Percentiles rank a stretch among this genome's conserved stretches.
phyloP scores from a whole-genome alignment of 176 grass and related monocot species.

The Miscanthus lutarioriparius region DNA sequence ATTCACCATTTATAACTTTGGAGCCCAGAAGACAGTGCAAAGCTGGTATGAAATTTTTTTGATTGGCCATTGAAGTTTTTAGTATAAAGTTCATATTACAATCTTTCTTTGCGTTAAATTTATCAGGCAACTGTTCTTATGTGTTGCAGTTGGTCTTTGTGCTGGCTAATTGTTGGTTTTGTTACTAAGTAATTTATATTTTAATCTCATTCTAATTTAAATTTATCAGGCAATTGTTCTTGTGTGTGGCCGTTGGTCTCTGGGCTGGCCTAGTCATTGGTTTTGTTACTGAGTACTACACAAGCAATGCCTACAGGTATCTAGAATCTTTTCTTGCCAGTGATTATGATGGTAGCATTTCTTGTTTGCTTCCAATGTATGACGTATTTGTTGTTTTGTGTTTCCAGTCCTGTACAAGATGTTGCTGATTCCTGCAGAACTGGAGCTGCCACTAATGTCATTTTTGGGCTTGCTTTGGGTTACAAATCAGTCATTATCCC shows the following conservation, averaged over 20 bases:
- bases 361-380: neutral
- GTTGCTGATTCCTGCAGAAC: conserved; percentile 68
- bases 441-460: conserved; percentile 71
- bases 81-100: neutral
- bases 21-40: conserved; percentile 39
- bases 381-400: conserved; percentile 4
- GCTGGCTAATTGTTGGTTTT: conserved; percentile 31
- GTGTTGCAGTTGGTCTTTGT: conserved; percentile 21
- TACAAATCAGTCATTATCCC: conserved; percentile 75
- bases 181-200: conserved; percentile 5
- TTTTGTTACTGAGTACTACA: conserved; percentile 63
- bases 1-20: conserved; percentile 50
- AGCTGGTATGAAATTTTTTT: conserved; percentile 43
- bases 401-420: conserved; percentile 64
- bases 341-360: neutral
- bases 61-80: neutral
- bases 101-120: conserved; percentile 2
- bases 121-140: conserved; percentile 37
- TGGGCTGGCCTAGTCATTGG: conserved; percentile 69
- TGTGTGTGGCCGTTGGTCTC: conserved; percentile 59
- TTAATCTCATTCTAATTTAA: neutral
- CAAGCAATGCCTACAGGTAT: conserved; percentile 60
- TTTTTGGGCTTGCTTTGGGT: conserved; percentile 61
- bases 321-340: neutral
- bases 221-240: conserved; percentile 60